A percentile compares a stretch with the other conserved stretches of the same genome.
phyloP scores from a whole-genome alignment of 108 stramenopile genomes.

The Fragilaria crotonensis region DNA sequence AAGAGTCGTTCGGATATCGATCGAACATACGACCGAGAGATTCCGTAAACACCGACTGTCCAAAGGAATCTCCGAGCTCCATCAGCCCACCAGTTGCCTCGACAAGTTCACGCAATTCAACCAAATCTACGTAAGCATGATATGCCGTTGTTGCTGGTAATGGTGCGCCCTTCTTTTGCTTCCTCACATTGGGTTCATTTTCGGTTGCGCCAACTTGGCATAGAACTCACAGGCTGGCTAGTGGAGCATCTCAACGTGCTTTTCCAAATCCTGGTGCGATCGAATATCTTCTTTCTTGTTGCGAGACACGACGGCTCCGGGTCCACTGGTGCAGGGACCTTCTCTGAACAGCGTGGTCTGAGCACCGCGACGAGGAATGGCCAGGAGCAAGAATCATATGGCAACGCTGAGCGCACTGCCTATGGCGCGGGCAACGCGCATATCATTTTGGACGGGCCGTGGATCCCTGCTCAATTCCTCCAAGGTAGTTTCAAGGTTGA shows the following conservation, averaged over 20 bases:
- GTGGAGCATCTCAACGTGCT: constrained; percentile 83
- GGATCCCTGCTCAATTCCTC: constrained; percentile 96
- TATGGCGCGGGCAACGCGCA: constrained; percentile 89
- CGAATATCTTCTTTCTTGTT: constrained; percentile 89
- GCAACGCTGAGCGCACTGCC: constrained; percentile 90
- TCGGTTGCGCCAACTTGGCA: constrained; percentile 68
- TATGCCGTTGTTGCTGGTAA: constrained; percentile 36
- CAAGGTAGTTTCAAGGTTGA: constrained; percentile 90
- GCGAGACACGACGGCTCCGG: constrained; percentile 86
- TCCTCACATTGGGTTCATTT: constrained; percentile 4
- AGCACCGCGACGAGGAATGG: constrained; percentile 86
- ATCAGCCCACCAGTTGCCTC: constrained; percentile 96
- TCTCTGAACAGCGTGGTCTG: constrained; percentile 94
- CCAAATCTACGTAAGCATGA: constrained; percentile 94
- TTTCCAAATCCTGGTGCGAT: constrained; percentile 84
- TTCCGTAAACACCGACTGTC: constrained; percentile 98
- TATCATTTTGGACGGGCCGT: constrained; percentile 89
- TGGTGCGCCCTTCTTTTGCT: constrained; percentile 28
- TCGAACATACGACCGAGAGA: constrained; percentile 91
- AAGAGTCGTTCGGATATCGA: constrained; percentile 71
- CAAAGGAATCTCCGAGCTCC: constrained; percentile 96
- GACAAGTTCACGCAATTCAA: constrained; percentile 92
- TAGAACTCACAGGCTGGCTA: constrained; percentile 94
- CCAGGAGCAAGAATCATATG: constrained; percentile 80
- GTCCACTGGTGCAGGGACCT: constrained; percentile 96